Base-by-base conservation (phyloP, 208 protist genomes). In the Herpetomonas muscarum region DNA sequence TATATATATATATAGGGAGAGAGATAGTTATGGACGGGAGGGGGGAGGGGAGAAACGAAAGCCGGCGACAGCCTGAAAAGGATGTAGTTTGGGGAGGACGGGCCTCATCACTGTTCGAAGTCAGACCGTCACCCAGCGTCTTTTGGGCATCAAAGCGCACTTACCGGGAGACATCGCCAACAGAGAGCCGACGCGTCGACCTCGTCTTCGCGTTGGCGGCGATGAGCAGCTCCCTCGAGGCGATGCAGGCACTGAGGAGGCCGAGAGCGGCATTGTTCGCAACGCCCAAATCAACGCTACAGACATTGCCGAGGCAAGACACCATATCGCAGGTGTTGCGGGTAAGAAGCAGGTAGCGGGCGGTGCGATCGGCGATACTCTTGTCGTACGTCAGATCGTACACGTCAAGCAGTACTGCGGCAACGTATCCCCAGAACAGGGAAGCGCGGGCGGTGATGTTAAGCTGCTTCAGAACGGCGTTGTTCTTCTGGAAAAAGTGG, bases 251-350 rank as follows among this genome's bases (percentile, higher is more conserved):
- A 54, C 84, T 94, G 51, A 88, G 25, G n/a, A 92, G 67, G 17
- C 67, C 74, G 12, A 94, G 74, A n/a, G 60, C 41, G 19, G 75
- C 60, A 12, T 52, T 62, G 39, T 60, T 80, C 50, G 56, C 22
- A 0, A 61, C 73, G 21, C 79, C 83, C 24, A 85, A 63, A 49
- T 84, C 67, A 29, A 76, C 41, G 34, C 34, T 47, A 44, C 41
- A 74, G 22, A 76, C 76, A 50, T 84, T 85, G 55, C 79, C 74
- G 19, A 84, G 52, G 51, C 75, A 64, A 0, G 82, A 84, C 3
- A 92, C 45, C 69, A 92, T 76, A 37, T 92, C 87, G 52, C 76
- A 92, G 13, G 71, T 32, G 54, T 88, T 87, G 48, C 84, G 81
- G 5, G 76, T 72, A 36, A 92, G 50, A 19, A 73, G 57, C 10